Base-by-base conservation (phyloP, 2,329 filamentous ascomycete species). In the Clarireedia sp. region DNA sequence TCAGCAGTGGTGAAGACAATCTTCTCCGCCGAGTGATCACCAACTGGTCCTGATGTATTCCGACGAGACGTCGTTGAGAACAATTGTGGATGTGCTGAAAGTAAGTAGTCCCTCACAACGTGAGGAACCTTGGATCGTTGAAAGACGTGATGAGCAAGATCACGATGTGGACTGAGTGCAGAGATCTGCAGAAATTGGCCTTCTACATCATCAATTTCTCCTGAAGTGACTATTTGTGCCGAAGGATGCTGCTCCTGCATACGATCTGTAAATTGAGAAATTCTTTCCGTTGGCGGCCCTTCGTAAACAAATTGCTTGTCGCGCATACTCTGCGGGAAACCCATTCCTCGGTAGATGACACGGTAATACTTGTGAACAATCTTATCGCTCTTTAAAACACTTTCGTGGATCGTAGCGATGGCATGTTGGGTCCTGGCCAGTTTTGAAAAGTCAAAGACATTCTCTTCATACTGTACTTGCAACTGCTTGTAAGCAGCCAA, bases 241-340 rank as follows among this genome's bases (percentile, higher is more conserved):
- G 86, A 77, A 3, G 91, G 92, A 67, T 95, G 90, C 65, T 95
- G 86, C 69, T 91, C 87, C 67, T 95, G 91, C 81, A 97, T 89
- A 49, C 89, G 86, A 68, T 96, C 91, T 1, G 89, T 89, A 64
- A 97, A 97, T 4, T 83, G 85, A 1, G 84, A 82, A 41, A 89
- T 83, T 21, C 87, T 82, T 70, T 97, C 92, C 6, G 77, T 83
- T 0, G 86, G 78, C 1, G 83, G 81, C 0, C 89, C 90, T 71
- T 97, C 90, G 64, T 95, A 95, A 54, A 97, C 86, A 70, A 90
- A 97, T 57, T 92, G 86, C 72, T 96, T 96, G 70, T 96, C 90
- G 51, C 90, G 81, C 21, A 97, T 70, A 48, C 79, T 86, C 1
- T 82, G 67, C 1, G 91, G 89, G 71, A 96, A 97, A 1, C 92